Base-by-base conservation (phyloP, 1,284 basidiomycete species). In the Rhizoctonia solani region DNA sequence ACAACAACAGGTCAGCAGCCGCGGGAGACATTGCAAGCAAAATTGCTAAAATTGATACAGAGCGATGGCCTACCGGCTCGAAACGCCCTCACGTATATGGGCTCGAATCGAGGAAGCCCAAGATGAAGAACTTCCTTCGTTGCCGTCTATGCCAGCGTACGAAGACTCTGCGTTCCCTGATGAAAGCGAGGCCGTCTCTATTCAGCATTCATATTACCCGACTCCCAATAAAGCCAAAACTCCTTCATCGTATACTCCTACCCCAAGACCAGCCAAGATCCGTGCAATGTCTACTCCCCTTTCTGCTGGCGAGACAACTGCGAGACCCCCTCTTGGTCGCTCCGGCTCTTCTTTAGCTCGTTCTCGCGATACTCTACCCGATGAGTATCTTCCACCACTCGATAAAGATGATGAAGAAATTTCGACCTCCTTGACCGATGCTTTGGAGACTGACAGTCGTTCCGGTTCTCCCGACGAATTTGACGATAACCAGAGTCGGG, bases 61-160 rank as follows among this genome's bases (percentile, higher is more conserved):
- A 25, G 37, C 46, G 21, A 65, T 65, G 61, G 61, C 61, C 49
- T 53, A 53, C 37, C 61, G 61, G 9, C 61, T 65, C 47, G 61
- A 65, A 49, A 65, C 61, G 29, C 61, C 61, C 49, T 65, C 61
- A 16, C 61, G 61, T 27, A 65, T 65, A 41, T 65, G 61, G 61
- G 61, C 61, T 23, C 49, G 61, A 19, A 65, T 65, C 19, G 61
- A 65, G 25, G 30, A 54, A 54, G 61, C 61, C 39, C 61, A 65
- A 27, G 61, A 65, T 27, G 61, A 65, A 46, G 61, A 65, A 19
- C 21, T 65, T n/a, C 61, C 61, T 1, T 65, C 61, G 6, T 46
- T 65, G 25, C 61, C 61, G n/a, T 65, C 61, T 6, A 65, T 65
- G 61, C 61, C 61, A 0, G 61, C 11, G 11, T 65, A 53, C 27